Evolutionary conservation across 306 rosid genomes (phyloP), one percentile per base, ranked within the genome.

Genomic region (Parietaria judaica): DNA sequence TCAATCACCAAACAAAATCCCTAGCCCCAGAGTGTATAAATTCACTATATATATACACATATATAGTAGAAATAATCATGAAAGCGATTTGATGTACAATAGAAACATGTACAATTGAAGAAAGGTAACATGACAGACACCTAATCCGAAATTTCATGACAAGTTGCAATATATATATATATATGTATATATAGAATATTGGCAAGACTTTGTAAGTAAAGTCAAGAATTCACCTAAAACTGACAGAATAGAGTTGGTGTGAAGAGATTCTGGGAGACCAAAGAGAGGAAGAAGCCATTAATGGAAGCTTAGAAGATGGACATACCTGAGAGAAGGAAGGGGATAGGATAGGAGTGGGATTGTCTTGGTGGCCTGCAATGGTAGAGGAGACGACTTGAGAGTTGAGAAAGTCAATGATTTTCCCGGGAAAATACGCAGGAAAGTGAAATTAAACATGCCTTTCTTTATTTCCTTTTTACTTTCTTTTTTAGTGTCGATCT

Each of bases 391-490:
- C 36, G 78, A 67, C 78, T 58, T 54, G 31, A 56, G 23, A 43
- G 77, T 58, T 58, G 31, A 56, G 15, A 43, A 63, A 64, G 79
- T 74, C 70, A 71, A 70, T 36, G 66, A 17, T 34, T 34, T 65
- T 9, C 50, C 51, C 47, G 16, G 74, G 54, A 65, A 73, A 63
- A 63, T 16, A 54, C 6, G 3, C 1, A 15, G 50, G 43, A 59
- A 59, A 3, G 45, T 41, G 45, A 41, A 41, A 41, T 41, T 8
- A 41, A 23, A 23, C 31, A 23, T 23, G 31, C 31, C 31, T 23
- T 2, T 23, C 31, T 23, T 23, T 23, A 23, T 23, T 23, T 23
- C 31, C 31, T 23, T 23, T 23, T 23, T 23, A 23, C 31, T 23
- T 23, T 23, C 31, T 23, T 23, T 23, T 23, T 23, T 23, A 23